A percentile compares a stretch with the other conserved stretches of the same genome.
phyloP scores from a whole-genome alignment of 192 early-diverging fungal species.

The Ramicandelaber brevisporus region DNA sequence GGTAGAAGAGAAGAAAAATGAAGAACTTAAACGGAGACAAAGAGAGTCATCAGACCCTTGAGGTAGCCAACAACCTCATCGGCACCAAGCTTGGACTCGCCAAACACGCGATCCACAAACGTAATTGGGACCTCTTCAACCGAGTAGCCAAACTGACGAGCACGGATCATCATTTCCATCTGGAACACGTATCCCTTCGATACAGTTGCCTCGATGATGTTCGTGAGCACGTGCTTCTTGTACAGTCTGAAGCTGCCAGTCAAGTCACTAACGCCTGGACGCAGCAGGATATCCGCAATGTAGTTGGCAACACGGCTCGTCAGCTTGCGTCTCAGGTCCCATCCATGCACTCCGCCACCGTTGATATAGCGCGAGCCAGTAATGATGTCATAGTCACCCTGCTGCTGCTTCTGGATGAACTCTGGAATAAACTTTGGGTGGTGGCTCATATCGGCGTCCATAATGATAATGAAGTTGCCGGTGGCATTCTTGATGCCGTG shows the following conservation, averaged over 20 bases:
- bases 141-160: slow-evolving; percentile 62
- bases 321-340: slow-evolving; percentile 88
- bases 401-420: slow-evolving; percentile 69
- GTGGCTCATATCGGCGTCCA: slow-evolving; percentile 99
- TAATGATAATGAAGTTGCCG: slow-evolving; percentile 87
- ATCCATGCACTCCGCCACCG: slow-evolving; percentile 90
- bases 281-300: slow-evolving; percentile 63
- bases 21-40: slow-evolving; percentile 26
- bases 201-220: slow-evolving; percentile 66
- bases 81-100: slow-evolving; percentile 84
- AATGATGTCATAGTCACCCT: slow-evolving; percentile 71
- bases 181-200: slow-evolving; percentile 98
- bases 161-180: slow-evolving; percentile 99
- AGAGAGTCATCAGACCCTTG: slow-evolving; percentile 68
- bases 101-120: slow-evolving; percentile 96
- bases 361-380: slow-evolving; percentile 75
- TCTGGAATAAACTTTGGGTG: slow-evolving; percentile 95
- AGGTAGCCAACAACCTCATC: slow-evolving; percentile 85
- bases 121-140: slow-evolving; percentile 92
- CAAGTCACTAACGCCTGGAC: slow-evolving; percentile 76
- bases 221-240: slow-evolving; percentile 65
- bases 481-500: slow-evolving; percentile 84
- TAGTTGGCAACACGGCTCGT: slow-evolving; percentile 95
- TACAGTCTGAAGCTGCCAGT: slow-evolving; percentile 92
- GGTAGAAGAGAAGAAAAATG: not conserved